Base-by-base conservation (phyloP, 1,284 basidiomycete species). In the Vanrija pseudolonga region DNA sequence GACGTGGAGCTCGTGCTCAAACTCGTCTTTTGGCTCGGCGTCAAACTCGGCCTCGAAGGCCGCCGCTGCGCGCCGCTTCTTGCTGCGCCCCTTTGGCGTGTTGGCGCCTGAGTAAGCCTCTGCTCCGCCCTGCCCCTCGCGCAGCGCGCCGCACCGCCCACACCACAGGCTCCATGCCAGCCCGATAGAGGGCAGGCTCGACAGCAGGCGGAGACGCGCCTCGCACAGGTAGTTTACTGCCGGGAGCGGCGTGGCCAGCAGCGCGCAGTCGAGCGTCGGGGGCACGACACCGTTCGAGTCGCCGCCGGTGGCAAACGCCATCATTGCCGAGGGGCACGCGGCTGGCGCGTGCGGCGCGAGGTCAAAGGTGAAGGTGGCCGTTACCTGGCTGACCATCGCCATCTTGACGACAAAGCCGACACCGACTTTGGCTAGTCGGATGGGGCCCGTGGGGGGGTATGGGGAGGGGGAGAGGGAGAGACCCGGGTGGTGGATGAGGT, bases 131-230 rank as follows among this genome's bases (percentile, higher is more conserved):
- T 55, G 53, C 17, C 63, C 64, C 9, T 62, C 58, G n/a, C 63
- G 53, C 11, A 75, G 47, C 14, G 65, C 46, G 12, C 59, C 59
- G 44, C 59, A 60, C 6, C 36, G 43, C 19, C 50, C 50, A 26
- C 66, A 28, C 73, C 73, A 60, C 65, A 73, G 12, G 23, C 47
- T 49, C 59, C 54, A 60, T 63, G 72, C 65, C 60, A 71, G 58
- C 61, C 62, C 19, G 51, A 53, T 38, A 22, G 17, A 26, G 14
- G 56, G 58, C 15, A 53, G 47, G 32, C 54, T 45, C 22, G 42
- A 42, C 6, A 54, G 53, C 17, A 60, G 60, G 39, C 42, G 51
- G 18, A 51, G 57, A 11, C 59, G 59, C 5, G 59, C 59, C 4
- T 39, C 50, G 40, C 55, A 48, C 22, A 60, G 45, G 23, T 54